Evolutionary conservation across 495 filamentous ascomycete genomes (phyloP), one percentile per base, ranked within the genome.

Genomic region (Penicillium salamii): DNA sequence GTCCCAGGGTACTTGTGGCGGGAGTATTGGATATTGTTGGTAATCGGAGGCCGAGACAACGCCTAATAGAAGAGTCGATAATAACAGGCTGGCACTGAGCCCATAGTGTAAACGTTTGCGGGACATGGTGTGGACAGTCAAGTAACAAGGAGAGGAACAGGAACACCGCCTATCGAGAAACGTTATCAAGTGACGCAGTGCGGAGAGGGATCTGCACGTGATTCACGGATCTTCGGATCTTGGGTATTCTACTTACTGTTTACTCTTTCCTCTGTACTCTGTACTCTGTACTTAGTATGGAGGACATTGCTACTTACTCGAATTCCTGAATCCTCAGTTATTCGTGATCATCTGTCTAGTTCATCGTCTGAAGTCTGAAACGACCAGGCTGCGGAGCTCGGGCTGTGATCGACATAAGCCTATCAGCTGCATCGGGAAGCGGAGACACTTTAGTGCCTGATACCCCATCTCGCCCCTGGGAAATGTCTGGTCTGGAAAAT

Each of bases 141-240:
- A 46, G 38, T 21, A n/a, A n/a, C n/a, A 47, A 48, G 52, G 52
- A 55, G 52, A 48, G 46, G 39, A n/a, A n/a, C n/a, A n/a, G 39
- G 48, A 40, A 46, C 50, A 50, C 57, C 41, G 32, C 24, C 37
- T 48, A 46, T 42, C 39, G 37, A 33, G 21, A 24, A 24, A 52
- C 54, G n/a, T 59, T 63, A 60, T 58, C 39, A 50, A 43, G 64
- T 64, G 64, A 67, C 58, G 55, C 55, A 64, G 49, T 59, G 59
- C 61, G 58, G 61, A 55, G 50, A 47, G 23, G 23, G 15, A 19
- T 37, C 32, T 15, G 20, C 46, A 53, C 50, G 57, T 60, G 48
- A 60, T 32, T 43, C n/a, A n/a, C n/a, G n/a, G n/a, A n/a, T n/a
- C n/a, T n/a, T n/a, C n/a, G n/a, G n/a, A n/a, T n/a, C n/a, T n/a